phyloP scores from a whole-genome alignment of 108 stramenopile species.

The Nitzschia sp. region DNA sequence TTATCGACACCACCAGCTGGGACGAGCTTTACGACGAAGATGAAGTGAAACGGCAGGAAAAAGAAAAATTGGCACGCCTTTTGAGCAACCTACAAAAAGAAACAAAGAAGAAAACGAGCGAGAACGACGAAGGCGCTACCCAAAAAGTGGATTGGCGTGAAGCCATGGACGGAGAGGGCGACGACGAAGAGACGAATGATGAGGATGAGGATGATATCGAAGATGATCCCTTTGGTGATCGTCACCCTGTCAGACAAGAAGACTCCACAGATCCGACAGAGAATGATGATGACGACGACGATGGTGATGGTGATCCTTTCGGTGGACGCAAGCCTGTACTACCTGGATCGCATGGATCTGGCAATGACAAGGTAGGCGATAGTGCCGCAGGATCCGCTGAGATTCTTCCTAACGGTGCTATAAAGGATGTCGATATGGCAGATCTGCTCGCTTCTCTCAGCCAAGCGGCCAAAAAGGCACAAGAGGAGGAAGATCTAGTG shows the following conservation, averaged over 20 bases:
- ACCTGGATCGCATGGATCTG: background rate
- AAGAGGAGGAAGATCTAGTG: background rate
- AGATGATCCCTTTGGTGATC: background rate
- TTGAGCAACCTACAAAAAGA: constrained; percentile 2
- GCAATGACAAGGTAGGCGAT: background rate
- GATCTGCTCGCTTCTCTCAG: constrained; percentile 27
- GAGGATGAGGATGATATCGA: constrained; percentile 1
- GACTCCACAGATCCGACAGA: background rate
- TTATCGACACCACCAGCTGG: background rate
- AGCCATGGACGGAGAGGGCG: background rate
- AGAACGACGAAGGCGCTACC: no score
- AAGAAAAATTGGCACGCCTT: constrained; percentile 28
- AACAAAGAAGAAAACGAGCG: constrained; percentile 4
- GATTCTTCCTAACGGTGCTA: background rate
- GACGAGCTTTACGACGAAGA: constrained; percentile 17
- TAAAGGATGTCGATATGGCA: constrained; percentile 12
- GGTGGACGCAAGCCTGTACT: constrained; percentile 11
- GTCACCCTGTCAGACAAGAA: background rate
- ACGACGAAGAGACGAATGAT: background rate
- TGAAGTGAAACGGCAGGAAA: constrained; percentile 22
- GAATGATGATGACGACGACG: constrained; percentile 5
- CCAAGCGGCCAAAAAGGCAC: background rate
- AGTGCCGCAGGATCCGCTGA: background rate
- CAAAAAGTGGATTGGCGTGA: constrained; percentile 2
- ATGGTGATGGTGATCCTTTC: background rate